A percentile compares a stretch with the other conserved stretches of the same genome.
phyloP scores from a whole-genome alignment of 2,329 filamentous ascomycete genomes.

The Verticillium tricorpus region DNA sequence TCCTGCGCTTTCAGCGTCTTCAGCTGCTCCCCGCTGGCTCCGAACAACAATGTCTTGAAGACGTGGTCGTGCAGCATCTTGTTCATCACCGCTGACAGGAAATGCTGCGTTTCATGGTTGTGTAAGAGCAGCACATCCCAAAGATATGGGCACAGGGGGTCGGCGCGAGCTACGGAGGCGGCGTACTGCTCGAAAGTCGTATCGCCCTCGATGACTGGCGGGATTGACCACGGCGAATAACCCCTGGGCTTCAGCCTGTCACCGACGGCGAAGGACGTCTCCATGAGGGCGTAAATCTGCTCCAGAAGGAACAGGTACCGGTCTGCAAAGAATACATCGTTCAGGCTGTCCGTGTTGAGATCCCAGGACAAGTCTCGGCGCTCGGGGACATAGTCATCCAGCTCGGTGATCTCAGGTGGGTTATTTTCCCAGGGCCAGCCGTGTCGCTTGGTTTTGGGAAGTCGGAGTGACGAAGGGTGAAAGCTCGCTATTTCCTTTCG shows the following conservation, averaged over 20 bases:
- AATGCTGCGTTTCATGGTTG: conserved; percentile 15
- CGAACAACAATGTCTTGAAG: conserved; percentile 25
- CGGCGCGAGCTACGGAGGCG: conserved; percentile 21
- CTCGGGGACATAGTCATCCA: conserved; percentile 4
- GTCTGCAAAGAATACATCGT: conserved; percentile 5
- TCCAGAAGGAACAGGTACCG: conserved; percentile 12
- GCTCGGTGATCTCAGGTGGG: neutral
- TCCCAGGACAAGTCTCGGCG: conserved; percentile 6
- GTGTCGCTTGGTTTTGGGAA: too few species aligned
- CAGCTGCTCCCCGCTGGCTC: conserved; percentile 19
- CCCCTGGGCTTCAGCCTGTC: neutral
- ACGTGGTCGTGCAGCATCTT: conserved; percentile 19
- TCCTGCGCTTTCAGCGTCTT: conserved; percentile 18
- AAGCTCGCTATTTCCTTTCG: too few species aligned
- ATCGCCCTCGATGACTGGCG: conserved; percentile 16
- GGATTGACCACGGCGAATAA: conserved; percentile 18
- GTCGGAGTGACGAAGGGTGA: too few species aligned
- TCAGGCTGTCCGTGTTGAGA: neutral
- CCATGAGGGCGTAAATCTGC: conserved; percentile 17
- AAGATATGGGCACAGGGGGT: conserved; percentile 12
- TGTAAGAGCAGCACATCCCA: conserved; percentile 24
- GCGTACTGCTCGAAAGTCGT: conserved; percentile 13
- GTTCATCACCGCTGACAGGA: conserved; percentile 24
- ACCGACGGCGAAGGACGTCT: neutral
- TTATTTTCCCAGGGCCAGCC: neutral